Conservation (phyloP, 192 early-diverging fungal genomes). For the Dispira simplex region DNA sequence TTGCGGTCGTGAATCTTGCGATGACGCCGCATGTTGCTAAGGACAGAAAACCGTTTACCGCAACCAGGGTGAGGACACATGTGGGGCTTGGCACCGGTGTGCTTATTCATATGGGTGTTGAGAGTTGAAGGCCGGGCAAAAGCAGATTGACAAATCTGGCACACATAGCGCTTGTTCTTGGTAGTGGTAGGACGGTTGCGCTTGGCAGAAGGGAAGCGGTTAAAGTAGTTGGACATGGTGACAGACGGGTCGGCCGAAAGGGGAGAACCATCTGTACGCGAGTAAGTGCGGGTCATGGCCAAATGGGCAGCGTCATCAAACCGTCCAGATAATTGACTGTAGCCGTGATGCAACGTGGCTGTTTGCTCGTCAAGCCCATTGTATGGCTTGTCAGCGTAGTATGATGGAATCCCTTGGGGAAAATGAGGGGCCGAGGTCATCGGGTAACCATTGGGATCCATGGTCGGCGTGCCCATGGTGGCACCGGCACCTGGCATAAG, state of each 20-base stretch:
- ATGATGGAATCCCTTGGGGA: neutral
- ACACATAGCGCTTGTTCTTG: constrained; percentile 32
- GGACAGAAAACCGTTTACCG: constrained; percentile 47
- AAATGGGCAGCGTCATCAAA: constrained; percentile 3
- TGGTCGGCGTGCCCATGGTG: neutral
- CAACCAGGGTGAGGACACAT: constrained; percentile 41
- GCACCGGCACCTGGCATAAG: neutral
- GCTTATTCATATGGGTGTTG: constrained; percentile 29
- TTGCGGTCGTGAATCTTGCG: constrained; percentile 34
- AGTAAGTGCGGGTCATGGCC: constrained; percentile 1
- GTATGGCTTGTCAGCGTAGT: constrained; percentile 4
- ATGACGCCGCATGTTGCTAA: constrained; percentile 51
- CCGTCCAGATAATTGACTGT: neutral
- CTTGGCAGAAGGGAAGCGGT: constrained; percentile 7
- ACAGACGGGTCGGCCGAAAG: neutral
- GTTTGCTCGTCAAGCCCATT: neutral
- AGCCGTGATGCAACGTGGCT: neutral
- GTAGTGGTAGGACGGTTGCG: constrained; percentile 14
- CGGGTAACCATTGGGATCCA: neutral
- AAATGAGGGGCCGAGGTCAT: constrained; percentile 4
- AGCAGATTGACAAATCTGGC: constrained; percentile 27
- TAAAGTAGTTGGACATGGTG: neutral
- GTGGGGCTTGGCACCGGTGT: constrained; percentile 32
- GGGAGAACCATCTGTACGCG: neutral
- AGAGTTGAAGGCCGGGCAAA: constrained; percentile 31